Base-by-base conservation (phyloP, 2,329 filamentous ascomycete genomes). In the Colletotrichum tofieldiae region DNA sequence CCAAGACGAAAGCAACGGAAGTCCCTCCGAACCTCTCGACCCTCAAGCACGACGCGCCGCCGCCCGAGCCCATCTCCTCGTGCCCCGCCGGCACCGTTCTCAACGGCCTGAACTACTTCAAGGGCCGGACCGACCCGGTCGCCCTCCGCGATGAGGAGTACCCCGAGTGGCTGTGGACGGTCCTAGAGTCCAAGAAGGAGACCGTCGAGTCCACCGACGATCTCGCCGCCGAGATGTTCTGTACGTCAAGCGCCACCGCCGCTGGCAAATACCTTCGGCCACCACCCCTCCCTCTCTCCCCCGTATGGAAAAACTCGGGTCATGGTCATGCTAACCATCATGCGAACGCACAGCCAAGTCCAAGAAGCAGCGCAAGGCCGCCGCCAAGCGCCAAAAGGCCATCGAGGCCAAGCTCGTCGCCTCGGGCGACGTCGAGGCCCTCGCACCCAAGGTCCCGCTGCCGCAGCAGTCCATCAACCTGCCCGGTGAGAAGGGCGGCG, bases 391-490 rank as follows among this genome's bases (percentile, higher is more conserved):
- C 81, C 86, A 88, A 78, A 86, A 89, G 67, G 79, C 83, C 32
- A 77, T 85, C 29, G 89, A 93, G 84, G 83, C 87, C 81, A 82
- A 87, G 82, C 79, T 94, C 78, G 81, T 91, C 78, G 88, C 91
- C 67, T 86, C 90, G 62, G 90, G 92, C 78, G 89, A 95, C 83
- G 83, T 93, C 20, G 90, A 90, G 65, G 86, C 90, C 39, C 83
- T 94, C 54, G 88, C 85, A 58, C 89, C 90, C 80, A 92, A 94
- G 84, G 85, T 96, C 47, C 93, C 94, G 12, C 81, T 96, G 51
- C 91, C 93, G 79, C 90, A 94, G 78, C 94, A 96, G 85, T 92
- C 89, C 26, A 87, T 96, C 78, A 94, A 96, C 86, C 81, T 96
- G 72, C 91, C 92, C 2, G 84, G 82, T 29, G 80, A 84, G 73